phyloP scores from a whole-genome alignment of 345 rosid genomes.

The Clarkia xantiana region DNA sequence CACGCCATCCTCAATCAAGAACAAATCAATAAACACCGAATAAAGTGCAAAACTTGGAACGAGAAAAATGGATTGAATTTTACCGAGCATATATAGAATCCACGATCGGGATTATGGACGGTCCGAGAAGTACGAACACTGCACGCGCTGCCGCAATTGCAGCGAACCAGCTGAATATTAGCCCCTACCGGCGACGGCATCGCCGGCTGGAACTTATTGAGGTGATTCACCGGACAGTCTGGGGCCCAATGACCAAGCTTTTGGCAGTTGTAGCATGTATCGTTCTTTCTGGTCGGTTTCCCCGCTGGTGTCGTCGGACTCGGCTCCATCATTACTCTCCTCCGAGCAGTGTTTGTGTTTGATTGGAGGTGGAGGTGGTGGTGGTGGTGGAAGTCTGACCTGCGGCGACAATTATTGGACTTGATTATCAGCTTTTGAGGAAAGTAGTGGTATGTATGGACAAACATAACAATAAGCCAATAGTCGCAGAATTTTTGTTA shows the following conservation, averaged over 20 bases:
- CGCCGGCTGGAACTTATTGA: background rate
- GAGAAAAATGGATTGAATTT: constrained; percentile 2
- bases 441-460: too few relatives aligned
- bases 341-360: background rate
- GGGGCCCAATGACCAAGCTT: constrained; percentile 6
- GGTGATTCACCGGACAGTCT: constrained; percentile 1
- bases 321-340: too few relatives aligned
- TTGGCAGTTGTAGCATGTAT: constrained; percentile 1
- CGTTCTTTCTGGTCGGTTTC: constrained; percentile 2
- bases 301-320: background rate
- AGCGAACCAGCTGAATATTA: constrained; percentile 14
- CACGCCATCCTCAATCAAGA: background rate
- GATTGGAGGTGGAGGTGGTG: too few relatives aligned
- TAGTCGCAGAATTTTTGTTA: too few relatives aligned
- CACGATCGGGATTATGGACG: constrained; percentile 14
- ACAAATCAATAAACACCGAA: background rate
- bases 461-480: too few relatives aligned
- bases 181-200: background rate
- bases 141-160: constrained; percentile 24
- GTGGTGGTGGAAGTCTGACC: too few relatives aligned
- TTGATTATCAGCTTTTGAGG: too few relatives aligned
- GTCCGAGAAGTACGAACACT: constrained; percentile 7
- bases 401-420: too few relatives aligned
- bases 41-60: background rate
- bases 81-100: constrained; percentile 19